A percentile compares a stretch with the other conserved stretches of the same genome.
Conservation (phyloP, 768 basidiomycete genomes). For the Mycena amicta region DNA sequence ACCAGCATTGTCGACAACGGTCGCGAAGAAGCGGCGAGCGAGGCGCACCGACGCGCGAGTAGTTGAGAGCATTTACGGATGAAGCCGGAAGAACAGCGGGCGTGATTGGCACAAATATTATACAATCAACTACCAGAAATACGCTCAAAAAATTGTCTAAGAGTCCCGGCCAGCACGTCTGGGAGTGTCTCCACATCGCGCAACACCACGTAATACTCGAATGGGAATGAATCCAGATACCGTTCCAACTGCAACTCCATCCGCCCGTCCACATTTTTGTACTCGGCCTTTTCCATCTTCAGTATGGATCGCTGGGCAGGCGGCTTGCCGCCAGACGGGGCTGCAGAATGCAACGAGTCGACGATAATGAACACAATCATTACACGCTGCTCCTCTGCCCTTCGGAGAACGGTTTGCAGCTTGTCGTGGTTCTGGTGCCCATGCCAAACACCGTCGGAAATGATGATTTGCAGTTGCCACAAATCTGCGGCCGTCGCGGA, state of each 20-base stretch:
- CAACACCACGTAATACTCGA: conserved; percentile 96
- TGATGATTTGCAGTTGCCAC: conserved; percentile 98
- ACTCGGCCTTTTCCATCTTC: conserved; percentile 89
- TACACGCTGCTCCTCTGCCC: conserved; percentile 86
- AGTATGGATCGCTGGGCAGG: conserved; percentile 80
- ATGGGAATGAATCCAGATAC: conserved; percentile 96
- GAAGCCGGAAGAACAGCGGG: not conserved
- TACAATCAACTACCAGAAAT: conserved; percentile 49
- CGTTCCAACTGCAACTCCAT: conserved; percentile 88
- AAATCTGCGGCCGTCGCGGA: conserved; percentile 77
- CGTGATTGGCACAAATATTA: not conserved
- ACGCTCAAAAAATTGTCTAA: conserved; percentile 91
- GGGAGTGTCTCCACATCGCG: conserved; percentile 89
- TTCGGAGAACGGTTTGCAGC: conserved; percentile 76
- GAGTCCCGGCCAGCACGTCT: conserved; percentile 81
- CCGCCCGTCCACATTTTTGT: conserved; percentile 75
- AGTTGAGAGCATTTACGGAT: conserved; percentile 15
- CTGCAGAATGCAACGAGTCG: conserved; percentile 75
- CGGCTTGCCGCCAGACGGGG: conserved; percentile 21
- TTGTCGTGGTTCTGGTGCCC: conserved; percentile 79
- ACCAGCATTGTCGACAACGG: conserved; percentile 76
- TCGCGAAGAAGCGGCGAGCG: conserved; percentile 68
- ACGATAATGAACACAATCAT: conserved; percentile 97
- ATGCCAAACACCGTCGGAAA: conserved; percentile 93
- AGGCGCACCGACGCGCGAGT: conserved; percentile 22